These are phyloP conservation scores for Helminthosporium solani DNA, from an alignment of 2,329 filamentous ascomycete genomes.

Conservation along the genomic window DNA sequence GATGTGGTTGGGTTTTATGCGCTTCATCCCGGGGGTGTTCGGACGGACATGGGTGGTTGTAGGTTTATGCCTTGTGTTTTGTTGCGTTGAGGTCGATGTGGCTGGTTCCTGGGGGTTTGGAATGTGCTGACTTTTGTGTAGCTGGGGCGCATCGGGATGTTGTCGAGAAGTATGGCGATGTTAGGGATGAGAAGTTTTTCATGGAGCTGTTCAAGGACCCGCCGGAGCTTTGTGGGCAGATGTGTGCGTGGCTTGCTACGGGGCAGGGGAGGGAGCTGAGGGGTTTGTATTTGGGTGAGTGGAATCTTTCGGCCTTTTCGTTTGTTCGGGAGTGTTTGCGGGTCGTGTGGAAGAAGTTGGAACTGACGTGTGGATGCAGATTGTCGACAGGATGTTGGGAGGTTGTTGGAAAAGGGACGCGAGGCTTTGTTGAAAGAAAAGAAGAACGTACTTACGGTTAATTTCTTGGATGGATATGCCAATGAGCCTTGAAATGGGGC, in stretches of 20 bases:
- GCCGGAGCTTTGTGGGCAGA: slow-evolving; percentile 31
- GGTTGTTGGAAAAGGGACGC: slow-evolving; percentile 24
- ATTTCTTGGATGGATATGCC: slow-evolving; percentile 33
- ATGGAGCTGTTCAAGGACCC: slow-evolving; percentile 30
- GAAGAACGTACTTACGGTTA: slow-evolving; percentile 28
- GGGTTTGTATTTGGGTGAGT: slow-evolving; percentile 28
- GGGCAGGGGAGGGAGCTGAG: slow-evolving; percentile 31
- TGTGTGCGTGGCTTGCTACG: slow-evolving; percentile 30
- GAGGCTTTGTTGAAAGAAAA: slow-evolving; percentile 29
- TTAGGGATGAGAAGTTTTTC: slow-evolving; percentile 27
- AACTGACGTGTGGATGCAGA: slow-evolving; percentile 16
- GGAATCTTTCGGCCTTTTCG: too few relatives aligned
- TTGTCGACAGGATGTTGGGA: slow-evolving; percentile 31
- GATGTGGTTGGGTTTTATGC: slow-evolving; percentile 32
- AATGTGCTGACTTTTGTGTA: slow-evolving; percentile 10
- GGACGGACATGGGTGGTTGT: slow-evolving; percentile 29
- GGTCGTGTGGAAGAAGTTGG: not conserved
- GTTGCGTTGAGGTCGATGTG: too few relatives aligned
- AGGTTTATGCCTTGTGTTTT: slow-evolving; percentile 8
- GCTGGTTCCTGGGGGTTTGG: too few relatives aligned
- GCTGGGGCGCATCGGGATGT: slow-evolving; percentile 24
- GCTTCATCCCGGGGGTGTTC: slow-evolving; percentile 34
- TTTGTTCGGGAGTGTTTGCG: too few relatives aligned
- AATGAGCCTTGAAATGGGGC: slow-evolving; percentile 25
- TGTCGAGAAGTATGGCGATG: slow-evolving; percentile 29